Evolutionary conservation across 768 basidiomycete genomes (phyloP), one percentile per base, ranked within the genome.

Genomic region (Boletus reticuloceps): DNA sequence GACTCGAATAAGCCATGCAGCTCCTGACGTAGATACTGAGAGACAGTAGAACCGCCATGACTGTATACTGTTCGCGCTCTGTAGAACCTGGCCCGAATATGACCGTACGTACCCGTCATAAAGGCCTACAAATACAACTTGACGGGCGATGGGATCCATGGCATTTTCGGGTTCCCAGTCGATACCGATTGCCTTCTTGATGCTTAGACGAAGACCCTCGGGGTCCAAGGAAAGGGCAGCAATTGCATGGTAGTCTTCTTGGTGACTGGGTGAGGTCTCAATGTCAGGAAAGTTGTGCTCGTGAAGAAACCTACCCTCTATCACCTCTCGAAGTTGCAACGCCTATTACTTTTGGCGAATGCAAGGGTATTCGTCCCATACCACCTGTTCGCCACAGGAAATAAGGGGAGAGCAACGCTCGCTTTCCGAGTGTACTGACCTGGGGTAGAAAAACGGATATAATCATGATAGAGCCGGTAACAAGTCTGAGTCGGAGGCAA

Each of bases 31-130:
- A 94, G 77, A 69, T 85, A 94, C 56, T 91, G 84, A 3, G 94
- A 88, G 17, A 95, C 93, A 11, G 87, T 87, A n/a, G 87, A 87
- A 10, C 94, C 94, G 8, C 94, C 94, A 65, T 97, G 94, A 9
- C 91, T 94, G 55, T n/a, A 29, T n/a, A 37, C 22, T 22, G n/a
- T 53, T 51, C n/a, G n/a, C 32, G 16, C 42, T 39, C 45, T 58
- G 54, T 55, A 53, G 4, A 13, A 47, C 34, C 17, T 14, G 14
- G 16, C 13, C 0, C 16, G 27, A 43, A 43, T 19, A 29, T 36
- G 19, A 27, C 11, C 9, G 47, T n/a, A 49, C 80, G 53, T 63
- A 91, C 91, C 94, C 94, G 55, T 97, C 94, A 68, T 94, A 97
- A 53, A 97, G 86, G 31, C 94, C 94, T 37, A 93, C 83, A 62